Conservation (phyloP, 192 early-diverging fungal genomes). For the Oehlia diaphana region DNA sequence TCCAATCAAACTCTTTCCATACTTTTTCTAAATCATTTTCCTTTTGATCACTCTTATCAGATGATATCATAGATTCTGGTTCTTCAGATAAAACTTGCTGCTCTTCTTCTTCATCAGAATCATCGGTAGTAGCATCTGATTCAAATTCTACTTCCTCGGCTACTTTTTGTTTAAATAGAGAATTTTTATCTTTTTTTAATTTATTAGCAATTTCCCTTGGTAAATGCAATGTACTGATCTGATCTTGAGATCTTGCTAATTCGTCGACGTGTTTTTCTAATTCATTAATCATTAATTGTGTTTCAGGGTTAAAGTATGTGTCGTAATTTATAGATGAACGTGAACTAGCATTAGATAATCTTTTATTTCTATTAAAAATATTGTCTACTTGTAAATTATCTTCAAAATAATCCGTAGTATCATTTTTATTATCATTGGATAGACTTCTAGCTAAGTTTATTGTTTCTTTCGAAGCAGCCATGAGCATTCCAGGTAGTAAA, state of each 20-base stretch:
- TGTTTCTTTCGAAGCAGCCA: too few species aligned
- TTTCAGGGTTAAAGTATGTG: not conserved
- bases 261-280: conserved; percentile 16
- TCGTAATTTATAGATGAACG: not conserved
- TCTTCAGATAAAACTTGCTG: not conserved
- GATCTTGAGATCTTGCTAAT: not conserved
- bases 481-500: too few species aligned
- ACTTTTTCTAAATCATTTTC: not conserved
- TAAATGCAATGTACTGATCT: not conserved
- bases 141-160: not conserved
- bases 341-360: not conserved
- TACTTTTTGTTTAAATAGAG: not conserved
- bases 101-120: not conserved
- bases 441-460: not conserved
- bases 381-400: not conserved
- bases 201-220: not conserved
- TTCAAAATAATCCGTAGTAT: not conserved
- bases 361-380: not conserved
- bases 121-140: not conserved
- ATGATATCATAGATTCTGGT: not conserved
- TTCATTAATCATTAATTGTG: conserved; percentile 6
- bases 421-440: not conserved
- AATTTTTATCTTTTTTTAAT: not conserved
- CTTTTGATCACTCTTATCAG: not conserved
- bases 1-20: not conserved